A percentile compares a stretch with the other conserved stretches of the same genome.
These are phyloP conservation scores for Ophiostoma australiae DNA, from an alignment of 2,329 filamentous ascomycete genomes.

Conservation along the genomic window DNA sequence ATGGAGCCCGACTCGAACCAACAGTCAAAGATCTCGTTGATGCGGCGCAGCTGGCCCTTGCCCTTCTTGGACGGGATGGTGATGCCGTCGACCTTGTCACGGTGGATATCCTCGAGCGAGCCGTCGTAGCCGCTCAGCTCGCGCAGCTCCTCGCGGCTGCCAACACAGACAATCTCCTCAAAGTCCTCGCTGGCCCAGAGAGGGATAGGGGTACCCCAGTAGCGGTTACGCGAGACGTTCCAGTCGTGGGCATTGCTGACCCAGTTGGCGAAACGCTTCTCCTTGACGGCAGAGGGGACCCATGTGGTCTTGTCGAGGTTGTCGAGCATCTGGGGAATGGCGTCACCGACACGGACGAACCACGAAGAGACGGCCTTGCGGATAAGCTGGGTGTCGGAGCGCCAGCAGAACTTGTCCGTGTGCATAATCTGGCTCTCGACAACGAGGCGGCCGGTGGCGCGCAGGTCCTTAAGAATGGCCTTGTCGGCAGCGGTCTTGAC, in stretches of 20 bases:
- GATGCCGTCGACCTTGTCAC: conserved; percentile 88
- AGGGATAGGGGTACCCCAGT: conserved; percentile 67
- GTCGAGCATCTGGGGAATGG: conserved; percentile 81
- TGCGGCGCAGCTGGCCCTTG: conserved; percentile 58
- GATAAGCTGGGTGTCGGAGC: conserved; percentile 92
- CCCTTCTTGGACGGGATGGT: conserved; percentile 84
- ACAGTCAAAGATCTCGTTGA: conserved; percentile 58
- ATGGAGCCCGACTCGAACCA: conserved; percentile 52
- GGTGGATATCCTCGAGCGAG: conserved; percentile 79
- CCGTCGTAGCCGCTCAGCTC: conserved; percentile 80
- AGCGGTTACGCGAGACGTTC: conserved; percentile 91
- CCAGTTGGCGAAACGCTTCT: conserved; percentile 87
- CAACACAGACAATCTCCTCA: conserved; percentile 80
- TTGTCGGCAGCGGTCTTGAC: conserved; percentile 92
- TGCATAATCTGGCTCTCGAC: conserved; percentile 85
- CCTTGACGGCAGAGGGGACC: conserved; percentile 87
- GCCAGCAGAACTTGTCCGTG: conserved; percentile 88
- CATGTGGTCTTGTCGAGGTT: conserved; percentile 87
- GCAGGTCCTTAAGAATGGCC: conserved; percentile 84
- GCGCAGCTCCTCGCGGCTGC: conserved; percentile 78
- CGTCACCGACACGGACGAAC: conserved; percentile 84
- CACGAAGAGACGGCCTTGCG: conserved; percentile 88
- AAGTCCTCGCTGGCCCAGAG: conserved; percentile 82
- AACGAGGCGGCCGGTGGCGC: conserved; percentile 68
- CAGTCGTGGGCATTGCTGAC: conserved; percentile 87